Evolutionary conservation across 495 filamentous ascomycete genomes (phyloP).

Genomic region (Xylaria grammica): DNA sequence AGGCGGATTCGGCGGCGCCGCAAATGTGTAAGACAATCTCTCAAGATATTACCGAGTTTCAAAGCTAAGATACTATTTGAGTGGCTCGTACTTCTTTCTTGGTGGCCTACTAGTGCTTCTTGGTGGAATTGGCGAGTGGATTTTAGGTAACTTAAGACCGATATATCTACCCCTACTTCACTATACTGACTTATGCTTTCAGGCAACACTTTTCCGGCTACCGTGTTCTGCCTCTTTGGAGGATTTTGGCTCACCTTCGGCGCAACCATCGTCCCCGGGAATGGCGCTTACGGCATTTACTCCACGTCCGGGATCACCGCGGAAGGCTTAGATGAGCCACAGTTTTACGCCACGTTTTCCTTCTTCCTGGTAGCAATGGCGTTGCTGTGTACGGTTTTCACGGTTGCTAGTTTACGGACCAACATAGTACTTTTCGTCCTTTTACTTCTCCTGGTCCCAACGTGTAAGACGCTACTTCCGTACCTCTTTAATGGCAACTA

Average conservation of each 20-base stretch:
- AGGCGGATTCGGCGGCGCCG: background rate
- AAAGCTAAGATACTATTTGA: slow-evolving; percentile 1
- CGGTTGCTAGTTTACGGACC: background rate
- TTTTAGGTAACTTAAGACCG: slow-evolving; percentile 2
- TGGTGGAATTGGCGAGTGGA: slow-evolving; percentile 17
- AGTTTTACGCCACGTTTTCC: slow-evolving; percentile 7
- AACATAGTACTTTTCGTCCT: slow-evolving; percentile 1
- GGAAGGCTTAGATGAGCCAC: background rate
- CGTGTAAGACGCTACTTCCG: background rate
- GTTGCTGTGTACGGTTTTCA: slow-evolving; percentile 6
- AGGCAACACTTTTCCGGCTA: slow-evolving; percentile 18
- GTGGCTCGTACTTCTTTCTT: slow-evolving; percentile 9
- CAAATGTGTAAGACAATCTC: slow-evolving; percentile 11
- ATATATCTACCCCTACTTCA: background rate
- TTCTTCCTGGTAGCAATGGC: slow-evolving; percentile 15
- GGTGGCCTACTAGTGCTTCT: slow-evolving; percentile 5
- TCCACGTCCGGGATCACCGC: background rate
- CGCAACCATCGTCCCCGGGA: background rate
- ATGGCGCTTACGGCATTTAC: slow-evolving; percentile 1
- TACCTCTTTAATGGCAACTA: background rate
- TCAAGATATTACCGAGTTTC: background rate
- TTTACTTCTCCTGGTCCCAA: slow-evolving; percentile 1
- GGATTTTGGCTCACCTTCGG: slow-evolving; percentile 14
- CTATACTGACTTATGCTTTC: background rate
- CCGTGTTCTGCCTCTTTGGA: slow-evolving; percentile 4